Conservation (phyloP, 2,329 filamentous ascomycete species). For the Waltergamsia citrina region DNA sequence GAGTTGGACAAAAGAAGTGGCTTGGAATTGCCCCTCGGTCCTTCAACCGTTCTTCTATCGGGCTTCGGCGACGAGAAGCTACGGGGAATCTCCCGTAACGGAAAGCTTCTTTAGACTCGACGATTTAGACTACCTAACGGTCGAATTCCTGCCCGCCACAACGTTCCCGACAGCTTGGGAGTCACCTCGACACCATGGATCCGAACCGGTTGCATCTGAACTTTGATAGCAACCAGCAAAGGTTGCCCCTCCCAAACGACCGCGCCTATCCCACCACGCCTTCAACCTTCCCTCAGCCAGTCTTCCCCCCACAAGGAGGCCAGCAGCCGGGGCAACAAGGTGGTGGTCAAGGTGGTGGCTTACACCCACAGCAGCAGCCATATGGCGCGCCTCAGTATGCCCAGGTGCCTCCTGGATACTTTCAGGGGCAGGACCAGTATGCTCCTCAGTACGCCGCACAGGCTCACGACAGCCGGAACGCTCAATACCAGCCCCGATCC, state of each 20-base stretch:
- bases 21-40: no score
- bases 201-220: constrained; percentile 54
- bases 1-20: no score
- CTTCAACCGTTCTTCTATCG: no score
- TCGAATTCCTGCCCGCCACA: no score
- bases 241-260: constrained; percentile 44
- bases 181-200: constrained; percentile 44
- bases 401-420: constrained; percentile 1
- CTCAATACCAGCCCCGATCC: constrained; percentile 34
- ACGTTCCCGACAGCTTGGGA: no score
- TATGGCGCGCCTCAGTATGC: constrained; percentile 25
- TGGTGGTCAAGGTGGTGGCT: constrained; percentile 10
- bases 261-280: constrained; percentile 79
- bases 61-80: no score
- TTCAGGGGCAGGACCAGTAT: constrained; percentile 29
- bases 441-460: constrained; percentile 47
- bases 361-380: constrained; percentile 18
- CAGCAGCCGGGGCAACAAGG: constrained; percentile 9
- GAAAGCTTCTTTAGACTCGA: no score
- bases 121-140: no score
- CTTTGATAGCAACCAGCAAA: constrained; percentile 57
- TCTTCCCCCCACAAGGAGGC: constrained; percentile 36
- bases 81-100: no score
- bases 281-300: constrained; percentile 91
- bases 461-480: constrained; percentile 44